Evolutionary conservation across 352 stramenopile genomes (phyloP).

Genomic region (Globisporangium megalacanthum): DNA sequence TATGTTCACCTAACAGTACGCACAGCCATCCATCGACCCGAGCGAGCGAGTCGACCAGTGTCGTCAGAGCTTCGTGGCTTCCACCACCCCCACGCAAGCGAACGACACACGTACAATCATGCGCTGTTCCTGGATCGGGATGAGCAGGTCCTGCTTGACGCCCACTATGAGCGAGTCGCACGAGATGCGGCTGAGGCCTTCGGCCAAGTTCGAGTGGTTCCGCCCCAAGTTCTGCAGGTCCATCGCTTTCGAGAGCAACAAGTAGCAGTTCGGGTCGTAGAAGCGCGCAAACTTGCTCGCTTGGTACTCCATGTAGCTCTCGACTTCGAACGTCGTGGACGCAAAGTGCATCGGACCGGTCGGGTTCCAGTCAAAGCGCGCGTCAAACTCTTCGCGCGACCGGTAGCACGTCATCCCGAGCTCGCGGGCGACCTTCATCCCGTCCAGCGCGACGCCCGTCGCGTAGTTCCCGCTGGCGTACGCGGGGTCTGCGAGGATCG

Average conservation of each 20-base stretch:
- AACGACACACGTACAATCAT: constrained; percentile 39
- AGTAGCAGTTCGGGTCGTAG: constrained; percentile 87
- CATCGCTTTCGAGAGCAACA: constrained; percentile 86
- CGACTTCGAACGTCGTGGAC: constrained; percentile 81
- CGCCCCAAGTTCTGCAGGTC: constrained; percentile 79
- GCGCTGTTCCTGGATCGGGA: constrained; percentile 79
- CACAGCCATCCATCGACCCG: too few species aligned
- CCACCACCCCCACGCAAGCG: background rate
- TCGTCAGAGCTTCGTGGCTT: background rate
- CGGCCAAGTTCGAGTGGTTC: constrained; percentile 59
- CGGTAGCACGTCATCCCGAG: constrained; percentile 88
- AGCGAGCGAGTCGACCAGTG: background rate
- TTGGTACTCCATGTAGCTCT: constrained; percentile 90
- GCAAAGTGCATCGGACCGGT: constrained; percentile 65
- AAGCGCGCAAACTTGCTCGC: constrained; percentile 78
- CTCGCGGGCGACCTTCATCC: constrained; percentile 83
- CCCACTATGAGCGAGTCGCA: constrained; percentile 66
- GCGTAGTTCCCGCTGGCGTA: constrained; percentile 82
- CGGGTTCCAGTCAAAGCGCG: constrained; percentile 83
- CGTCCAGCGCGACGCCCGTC: constrained; percentile 43
- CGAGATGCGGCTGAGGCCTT: constrained; percentile 67
- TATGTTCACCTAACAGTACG: constrained; percentile 41
- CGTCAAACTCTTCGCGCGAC: constrained; percentile 84
- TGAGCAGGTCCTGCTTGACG: constrained; percentile 81
- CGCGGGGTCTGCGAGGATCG: constrained; percentile 67